Evolutionary conservation across 2,329 filamentous ascomycete species (phyloP).

Genomic region (Parascedosporium putredinis): DNA sequence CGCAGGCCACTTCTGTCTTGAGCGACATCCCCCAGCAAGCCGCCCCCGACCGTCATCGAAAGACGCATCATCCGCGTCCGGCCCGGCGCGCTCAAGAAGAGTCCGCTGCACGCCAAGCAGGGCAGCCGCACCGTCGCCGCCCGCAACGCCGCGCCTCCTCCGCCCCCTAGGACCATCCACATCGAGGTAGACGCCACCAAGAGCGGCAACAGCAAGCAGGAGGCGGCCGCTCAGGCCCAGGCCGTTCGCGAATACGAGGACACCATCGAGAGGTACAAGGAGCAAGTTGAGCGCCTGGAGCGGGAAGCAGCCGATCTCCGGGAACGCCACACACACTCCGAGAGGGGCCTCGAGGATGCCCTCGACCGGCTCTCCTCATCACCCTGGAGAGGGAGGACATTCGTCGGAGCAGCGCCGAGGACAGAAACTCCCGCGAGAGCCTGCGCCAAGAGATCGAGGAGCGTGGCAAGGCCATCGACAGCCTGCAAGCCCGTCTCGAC

Average conservation of each 20-base stretch:
- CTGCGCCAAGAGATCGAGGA: constrained; percentile 2
- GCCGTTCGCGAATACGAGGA: neutral
- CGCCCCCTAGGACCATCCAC: constrained; percentile 5
- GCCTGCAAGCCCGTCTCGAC: neutral
- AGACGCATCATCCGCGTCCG: neutral
- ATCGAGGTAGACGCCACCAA: constrained; percentile 3
- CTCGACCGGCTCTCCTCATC: constrained; percentile 5
- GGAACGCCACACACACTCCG: constrained; percentile 4
- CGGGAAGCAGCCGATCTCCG: constrained; percentile 1
- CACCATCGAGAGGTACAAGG: constrained; percentile 1
- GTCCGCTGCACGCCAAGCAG: neutral
- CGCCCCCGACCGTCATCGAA: neutral
- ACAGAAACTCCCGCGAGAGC: neutral
- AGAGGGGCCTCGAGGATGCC: constrained; percentile 4
- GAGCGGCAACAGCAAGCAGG: no score
- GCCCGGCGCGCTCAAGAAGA: neutral
- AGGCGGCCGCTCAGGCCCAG: neutral
- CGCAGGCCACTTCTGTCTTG: constrained; percentile 4
- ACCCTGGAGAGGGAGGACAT: constrained; percentile 5
- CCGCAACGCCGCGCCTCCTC: neutral
- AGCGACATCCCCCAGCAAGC: neutral
- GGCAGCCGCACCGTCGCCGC: neutral
- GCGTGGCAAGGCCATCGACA: neutral
- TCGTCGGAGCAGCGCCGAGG: neutral
- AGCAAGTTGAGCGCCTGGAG: constrained; percentile 3